Evolutionary conservation across 805 yeast genomes (phyloP).

Genomic region (Ogataea nakhonphanomensis): DNA sequence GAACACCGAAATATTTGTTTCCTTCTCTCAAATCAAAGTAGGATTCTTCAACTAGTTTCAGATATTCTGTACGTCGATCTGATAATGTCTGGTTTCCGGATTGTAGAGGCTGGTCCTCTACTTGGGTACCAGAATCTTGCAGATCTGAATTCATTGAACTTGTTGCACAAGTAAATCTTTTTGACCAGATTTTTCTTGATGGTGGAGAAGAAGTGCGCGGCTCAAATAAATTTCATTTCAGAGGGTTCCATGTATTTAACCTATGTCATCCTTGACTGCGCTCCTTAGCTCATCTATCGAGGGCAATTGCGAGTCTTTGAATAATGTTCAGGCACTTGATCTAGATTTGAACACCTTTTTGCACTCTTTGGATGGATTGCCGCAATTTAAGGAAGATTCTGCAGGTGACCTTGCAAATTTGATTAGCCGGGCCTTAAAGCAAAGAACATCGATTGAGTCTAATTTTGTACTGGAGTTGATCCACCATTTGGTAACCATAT

Average conservation of each 20-base stretch:
- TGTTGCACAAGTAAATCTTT: constrained; percentile 3
- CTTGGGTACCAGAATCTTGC: neutral
- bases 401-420: neutral
- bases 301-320: neutral
- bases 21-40: constrained; percentile 38
- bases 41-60: constrained; percentile 13
- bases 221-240: constrained; percentile 6
- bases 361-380: constrained; percentile 3
- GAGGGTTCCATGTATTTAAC: neutral
- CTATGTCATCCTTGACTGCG: constrained; percentile 2
- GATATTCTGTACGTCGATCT: constrained; percentile 19
- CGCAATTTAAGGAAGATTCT: neutral
- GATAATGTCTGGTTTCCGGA: constrained; percentile 14
- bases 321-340: neutral
- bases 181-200: constrained; percentile 6
- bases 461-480: constrained; percentile 15
- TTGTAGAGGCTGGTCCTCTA: neutral
- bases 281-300: constrained; percentile 1
- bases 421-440: neutral
- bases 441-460: constrained; percentile 1
- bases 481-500: constrained; percentile 14
- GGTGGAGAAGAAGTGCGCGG: constrained; percentile 12
- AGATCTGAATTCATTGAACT: constrained; percentile 2
- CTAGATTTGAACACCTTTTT: neutral
- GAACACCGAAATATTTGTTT: constrained; percentile 45